Evolutionary conservation across 768 basidiomycete genomes (phyloP), one percentile per base, ranked within the genome.

Genomic region (Termitomyces titanicus): DNA sequence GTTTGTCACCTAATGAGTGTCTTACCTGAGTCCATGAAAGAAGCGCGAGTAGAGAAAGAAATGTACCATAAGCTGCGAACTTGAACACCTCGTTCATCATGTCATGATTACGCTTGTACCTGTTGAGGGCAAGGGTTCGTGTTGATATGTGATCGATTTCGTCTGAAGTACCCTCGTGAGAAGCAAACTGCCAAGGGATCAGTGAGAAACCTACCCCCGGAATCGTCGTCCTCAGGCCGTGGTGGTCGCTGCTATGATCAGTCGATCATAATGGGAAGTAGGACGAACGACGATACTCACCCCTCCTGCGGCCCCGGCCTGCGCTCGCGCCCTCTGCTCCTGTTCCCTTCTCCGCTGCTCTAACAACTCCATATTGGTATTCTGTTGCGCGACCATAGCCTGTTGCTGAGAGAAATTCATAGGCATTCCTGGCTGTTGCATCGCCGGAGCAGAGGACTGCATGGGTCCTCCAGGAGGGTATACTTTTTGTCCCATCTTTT

Each of bases 71-170:
- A 0, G 86, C 87, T 22, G 90, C 89, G 60, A 81, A 79, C 59
- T 76, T 77, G 68, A 93, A 92, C 1, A 93, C 86, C 40, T 87
- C 87, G 64, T 86, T 86, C 89, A 93, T 93, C 56, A 87, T 74
- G 42, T 91, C 90, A 63, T 92, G 89, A 63, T 93, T 93, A 6
- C 89, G 83, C 60, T 78, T 81, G 64, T 91, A 93, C 34, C 90
- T 78, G 17, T 83, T 79, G 34, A 88, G 63, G 7, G 91, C 87
- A 15, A 92, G 75, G 2, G 88, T 81, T 40, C 87, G 79, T 2
- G 87, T 83, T 0, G 90, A 87, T 55, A 92, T 86, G 56, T 78
- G 74, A 55, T 92, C 89, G 22, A 77, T 70, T 57, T 89, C 88
- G 61, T 89, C 85, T 80, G 51, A 3, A 47, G 35, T 7, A 34